Base-by-base conservation (phyloP, 2,329 filamentous ascomycete species). In the Apiospora hydei region DNA sequence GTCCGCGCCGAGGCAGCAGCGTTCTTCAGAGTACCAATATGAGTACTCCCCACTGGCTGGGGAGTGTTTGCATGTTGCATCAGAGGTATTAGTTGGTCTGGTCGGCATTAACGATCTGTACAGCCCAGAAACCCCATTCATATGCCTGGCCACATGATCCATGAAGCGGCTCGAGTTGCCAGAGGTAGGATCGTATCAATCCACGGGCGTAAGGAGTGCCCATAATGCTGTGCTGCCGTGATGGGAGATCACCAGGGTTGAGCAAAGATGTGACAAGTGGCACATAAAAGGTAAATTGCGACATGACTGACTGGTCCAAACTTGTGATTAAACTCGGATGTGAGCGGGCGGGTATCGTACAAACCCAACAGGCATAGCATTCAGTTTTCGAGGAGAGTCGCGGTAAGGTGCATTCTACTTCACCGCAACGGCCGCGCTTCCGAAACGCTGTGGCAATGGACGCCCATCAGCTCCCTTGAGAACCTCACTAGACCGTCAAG, bases 221-320 rank as follows among this genome's bases (percentile, higher is more conserved):
- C 34, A 61, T 34, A 64, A 64, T 64, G 57, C 57, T 64, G 57
- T 64, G 57, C 57, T 64, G 57, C 57, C 34, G 34, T 64, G 57
- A 64, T 64, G 21, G 34, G 57, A 64, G 34, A 64, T 64, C 57
- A 64, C 57, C 34, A n/a, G 18, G 21, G 57, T 64, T n/a, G 34
- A 64, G 57, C 57, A 64, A 64, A 41, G 57, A 64, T 64, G 57
- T 64, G 57, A 64, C 57, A 64, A 64, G 57, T 64, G 57, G 30
- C 57, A 64, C 57, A 64, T 24, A 41, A 41, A 61, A 41, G 57
- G 34, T 41, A 64, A 64, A 64, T 34, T 64, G 57, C 57, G 18
- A 64, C 57, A 64, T 41, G 30, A n/a, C 57, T n/a, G 57, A 64
- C 34, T 64, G 57, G 57, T 41, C 21, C 34, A 41, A 64, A 64